These are phyloP conservation scores for Royoungia palumana DNA, from an alignment of 768 basidiomycete species.

Conservation along the genomic window DNA sequence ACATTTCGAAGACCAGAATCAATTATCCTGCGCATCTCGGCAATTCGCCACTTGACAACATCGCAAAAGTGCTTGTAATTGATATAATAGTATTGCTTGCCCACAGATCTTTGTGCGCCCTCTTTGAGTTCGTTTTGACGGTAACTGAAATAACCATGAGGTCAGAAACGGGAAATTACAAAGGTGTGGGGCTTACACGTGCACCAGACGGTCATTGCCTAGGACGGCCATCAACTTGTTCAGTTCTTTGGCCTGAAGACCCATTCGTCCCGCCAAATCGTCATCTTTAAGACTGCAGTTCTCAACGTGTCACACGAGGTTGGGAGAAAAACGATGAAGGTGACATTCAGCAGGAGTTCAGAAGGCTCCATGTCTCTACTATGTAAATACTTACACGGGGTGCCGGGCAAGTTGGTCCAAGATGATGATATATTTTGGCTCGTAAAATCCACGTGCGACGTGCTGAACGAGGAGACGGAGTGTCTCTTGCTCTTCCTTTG, in stretches of 20 bases:
- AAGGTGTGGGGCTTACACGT: conserved; percentile 51
- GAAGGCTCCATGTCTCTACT: conserved; percentile 21
- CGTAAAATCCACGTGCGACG: conserved; percentile 93
- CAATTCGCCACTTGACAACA: conserved; percentile 96
- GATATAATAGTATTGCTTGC: conserved; percentile 93
- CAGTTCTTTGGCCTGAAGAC: conserved; percentile 84
- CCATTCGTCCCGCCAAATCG: conserved; percentile 87
- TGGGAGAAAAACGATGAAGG: conserved; percentile 4
- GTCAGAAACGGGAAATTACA: conserved; percentile 3
- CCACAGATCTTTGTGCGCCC: conserved; percentile 81
- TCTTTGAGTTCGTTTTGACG: conserved; percentile 91
- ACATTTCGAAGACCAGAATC: conserved; percentile 90
- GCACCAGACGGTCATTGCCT: conserved; percentile 72
- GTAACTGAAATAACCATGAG: conserved; percentile 47
- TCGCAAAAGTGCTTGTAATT: conserved; percentile 95
- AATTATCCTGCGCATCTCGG: conserved; percentile 86
- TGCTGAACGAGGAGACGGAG: conserved; percentile 88
- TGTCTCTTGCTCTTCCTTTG: conserved; percentile 77
- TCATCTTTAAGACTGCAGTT: conserved; percentile 81
- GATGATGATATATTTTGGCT: conserved; percentile 85
- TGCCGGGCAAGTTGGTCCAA: conserved; percentile 92
- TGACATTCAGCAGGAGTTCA: conserved; percentile 20
- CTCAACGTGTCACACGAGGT: conserved; percentile 20
- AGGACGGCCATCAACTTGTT: conserved; percentile 85
- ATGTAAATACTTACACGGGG: conserved; percentile 79